phyloP scores from a whole-genome alignment of 331 rosid species.

The Quercus lobata region DNA sequence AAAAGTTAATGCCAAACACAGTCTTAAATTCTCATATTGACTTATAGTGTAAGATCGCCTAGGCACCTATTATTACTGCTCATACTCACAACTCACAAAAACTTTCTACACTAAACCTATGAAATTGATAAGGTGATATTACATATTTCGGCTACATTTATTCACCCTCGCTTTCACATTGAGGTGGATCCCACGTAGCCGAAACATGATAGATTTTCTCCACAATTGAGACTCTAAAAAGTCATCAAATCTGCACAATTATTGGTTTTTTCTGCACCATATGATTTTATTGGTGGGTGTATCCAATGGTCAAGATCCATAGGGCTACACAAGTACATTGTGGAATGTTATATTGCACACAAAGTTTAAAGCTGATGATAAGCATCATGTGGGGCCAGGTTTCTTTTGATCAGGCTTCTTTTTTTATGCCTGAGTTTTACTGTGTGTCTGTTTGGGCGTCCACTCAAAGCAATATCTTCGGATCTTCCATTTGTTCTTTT shows the following conservation, averaged over 20 bases:
- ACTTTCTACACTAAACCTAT: too few relatives aligned
- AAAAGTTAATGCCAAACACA: too few relatives aligned
- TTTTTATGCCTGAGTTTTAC: not conserved
- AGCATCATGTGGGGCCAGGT: conserved; percentile 30
- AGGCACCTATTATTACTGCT: too few relatives aligned
- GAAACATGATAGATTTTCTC: too few relatives aligned
- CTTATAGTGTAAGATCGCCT: too few relatives aligned
- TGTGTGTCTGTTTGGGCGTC: not conserved
- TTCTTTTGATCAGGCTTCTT: conserved; percentile 1
- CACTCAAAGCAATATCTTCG: not conserved
- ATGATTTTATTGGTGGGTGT: not conserved
- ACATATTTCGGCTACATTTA: too few relatives aligned
- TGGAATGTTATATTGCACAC: not conserved
- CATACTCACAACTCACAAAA: too few relatives aligned
- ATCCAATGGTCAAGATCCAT: not conserved
- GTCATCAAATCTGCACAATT: not conserved
- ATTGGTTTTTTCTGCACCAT: not conserved
- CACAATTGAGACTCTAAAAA: not conserved
- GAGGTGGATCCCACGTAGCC: too few relatives aligned
- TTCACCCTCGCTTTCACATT: too few relatives aligned
- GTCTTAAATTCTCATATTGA: too few relatives aligned
- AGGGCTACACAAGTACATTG: not conserved
- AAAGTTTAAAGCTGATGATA: conserved; percentile 25
- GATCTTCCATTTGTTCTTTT: not conserved
- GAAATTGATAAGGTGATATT: too few relatives aligned